These are phyloP conservation scores for Euphorbia lathyris DNA, from an alignment of 345 rosid species.

Conservation along the genomic window DNA sequence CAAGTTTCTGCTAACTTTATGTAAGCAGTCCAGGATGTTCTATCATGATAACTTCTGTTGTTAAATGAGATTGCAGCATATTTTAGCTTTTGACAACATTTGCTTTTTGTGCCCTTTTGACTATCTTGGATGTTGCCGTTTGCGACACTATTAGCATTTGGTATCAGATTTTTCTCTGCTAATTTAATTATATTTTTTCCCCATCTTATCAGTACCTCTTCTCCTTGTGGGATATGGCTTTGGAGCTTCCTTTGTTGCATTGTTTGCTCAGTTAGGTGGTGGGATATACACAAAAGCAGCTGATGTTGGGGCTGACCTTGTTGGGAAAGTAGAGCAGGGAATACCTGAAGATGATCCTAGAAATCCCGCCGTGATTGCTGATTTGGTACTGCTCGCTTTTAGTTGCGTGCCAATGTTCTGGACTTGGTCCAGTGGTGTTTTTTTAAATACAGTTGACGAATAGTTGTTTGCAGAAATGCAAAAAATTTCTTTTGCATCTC, in stretches of 20 bases:
- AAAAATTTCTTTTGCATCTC: neutral
- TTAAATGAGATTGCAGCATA: neutral
- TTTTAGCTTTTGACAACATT: neutral
- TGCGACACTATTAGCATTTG: neutral
- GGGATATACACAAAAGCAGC: conserved; percentile 99
- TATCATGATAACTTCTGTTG: neutral
- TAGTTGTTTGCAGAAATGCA: neutral
- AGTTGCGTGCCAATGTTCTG: conserved; percentile 9
- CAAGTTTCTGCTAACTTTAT: neutral
- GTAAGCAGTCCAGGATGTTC: neutral
- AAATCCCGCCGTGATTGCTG: conserved; percentile 98
- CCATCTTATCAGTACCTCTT: conserved; percentile 77
- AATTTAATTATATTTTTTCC: conserved; percentile 23
- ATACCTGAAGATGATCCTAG: conserved; percentile 99
- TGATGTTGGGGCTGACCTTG: conserved; percentile 99
- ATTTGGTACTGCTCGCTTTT: conserved; percentile 57
- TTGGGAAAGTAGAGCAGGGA: conserved; percentile 99
- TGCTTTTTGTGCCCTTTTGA: neutral
- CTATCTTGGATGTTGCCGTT: conserved; percentile 2
- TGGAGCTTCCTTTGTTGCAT: conserved; percentile 98
- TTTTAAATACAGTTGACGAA: neutral
- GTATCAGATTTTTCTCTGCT: neutral
- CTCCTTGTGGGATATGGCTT: conserved; percentile 98
- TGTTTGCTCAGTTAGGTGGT: conserved; percentile 99
- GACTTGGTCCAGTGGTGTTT: neutral